Conservation (phyloP, 352 stramenopile genomes). For the Globisporangium rhizosaccharum region DNA sequence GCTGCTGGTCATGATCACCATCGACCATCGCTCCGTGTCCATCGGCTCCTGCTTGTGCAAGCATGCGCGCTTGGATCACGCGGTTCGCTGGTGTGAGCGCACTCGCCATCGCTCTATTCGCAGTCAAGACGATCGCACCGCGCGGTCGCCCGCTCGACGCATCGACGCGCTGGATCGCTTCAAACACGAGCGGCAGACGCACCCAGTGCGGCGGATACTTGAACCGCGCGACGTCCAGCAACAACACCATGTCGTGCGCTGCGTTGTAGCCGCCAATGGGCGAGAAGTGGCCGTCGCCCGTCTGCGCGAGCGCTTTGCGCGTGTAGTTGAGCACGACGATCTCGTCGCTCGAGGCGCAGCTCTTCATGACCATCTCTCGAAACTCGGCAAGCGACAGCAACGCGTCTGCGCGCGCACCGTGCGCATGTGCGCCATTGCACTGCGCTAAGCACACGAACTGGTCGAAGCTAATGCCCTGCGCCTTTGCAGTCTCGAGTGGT, state of each 20-base stretch:
- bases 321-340: constrained; percentile 93
- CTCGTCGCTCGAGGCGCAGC: constrained; percentile 61
- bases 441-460: constrained; percentile 68
- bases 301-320: constrained; percentile 90
- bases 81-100: constrained; percentile 3
- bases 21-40: too few relatives aligned
- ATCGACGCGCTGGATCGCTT: constrained; percentile 50
- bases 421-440: constrained; percentile 53
- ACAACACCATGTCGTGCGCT: constrained; percentile 88
- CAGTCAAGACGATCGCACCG: constrained; percentile 8
- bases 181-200: constrained; percentile 40
- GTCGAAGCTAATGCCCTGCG: constrained; percentile 63
- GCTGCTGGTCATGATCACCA: too few relatives aligned
- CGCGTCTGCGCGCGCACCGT: constrained; percentile 37
- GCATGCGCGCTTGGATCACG: neutral
- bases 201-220: constrained; percentile 94
- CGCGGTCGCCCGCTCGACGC: constrained; percentile 32
- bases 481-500: constrained; percentile 58
- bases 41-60: neutral
- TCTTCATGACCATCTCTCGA: constrained; percentile 62
- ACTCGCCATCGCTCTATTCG: constrained; percentile 3
- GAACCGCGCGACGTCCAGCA: constrained; percentile 95
- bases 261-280: constrained; percentile 94
- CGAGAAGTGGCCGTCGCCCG: constrained; percentile 95
- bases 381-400: constrained; percentile 53